Evolutionary conservation across 768 basidiomycete species (phyloP).

Genomic region (Calocybe indica): DNA sequence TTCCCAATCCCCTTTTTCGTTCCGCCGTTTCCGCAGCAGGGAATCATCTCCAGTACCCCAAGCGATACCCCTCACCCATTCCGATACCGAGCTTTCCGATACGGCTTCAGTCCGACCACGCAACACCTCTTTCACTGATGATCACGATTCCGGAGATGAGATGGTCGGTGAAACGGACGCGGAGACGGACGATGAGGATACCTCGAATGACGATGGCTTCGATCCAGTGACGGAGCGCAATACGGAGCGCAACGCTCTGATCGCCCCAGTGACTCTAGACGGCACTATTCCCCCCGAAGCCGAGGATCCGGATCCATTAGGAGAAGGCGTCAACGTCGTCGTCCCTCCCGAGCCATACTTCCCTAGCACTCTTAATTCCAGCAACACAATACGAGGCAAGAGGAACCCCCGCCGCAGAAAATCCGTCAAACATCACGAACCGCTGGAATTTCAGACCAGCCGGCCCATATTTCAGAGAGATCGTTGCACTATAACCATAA

Average conservation of each 20-base stretch:
- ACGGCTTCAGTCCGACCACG: slow-evolving; percentile 51
- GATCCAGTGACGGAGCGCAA: slow-evolving; percentile 84
- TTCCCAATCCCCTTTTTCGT: slow-evolving; percentile 75
- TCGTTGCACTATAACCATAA: slow-evolving; percentile 84
- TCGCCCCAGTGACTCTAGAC: slow-evolving; percentile 24
- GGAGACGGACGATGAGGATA: slow-evolving; percentile 54
- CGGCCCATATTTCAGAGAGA: slow-evolving; percentile 88
- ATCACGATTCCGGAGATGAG: slow-evolving; percentile 64
- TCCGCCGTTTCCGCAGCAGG: slow-evolving; percentile 51
- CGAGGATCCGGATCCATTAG: slow-evolving; percentile 78
- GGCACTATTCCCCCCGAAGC: slow-evolving; percentile 34
- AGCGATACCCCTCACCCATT: slow-evolving; percentile 52
- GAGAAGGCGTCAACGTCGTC: slow-evolving; percentile 89
- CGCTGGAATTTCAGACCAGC: slow-evolving; percentile 58
- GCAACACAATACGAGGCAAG: slow-evolving; percentile 31
- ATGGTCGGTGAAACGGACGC: slow-evolving; percentile 41
- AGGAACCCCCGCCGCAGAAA: slow-evolving; percentile 52
- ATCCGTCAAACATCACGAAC: slow-evolving; percentile 56
- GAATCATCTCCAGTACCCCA: not conserved
- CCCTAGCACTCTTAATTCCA: slow-evolving; percentile 59
- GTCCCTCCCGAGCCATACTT: slow-evolving; percentile 82
- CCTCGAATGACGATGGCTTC: slow-evolving; percentile 56
- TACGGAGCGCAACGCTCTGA: slow-evolving; percentile 75
- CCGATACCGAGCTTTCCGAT: slow-evolving; percentile 56
- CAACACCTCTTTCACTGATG: slow-evolving; percentile 52